Evolutionary conservation across 2,329 filamentous ascomycete species (phyloP), one percentile per base, ranked within the genome.

Genomic region (Botrytis paeoniae): DNA sequence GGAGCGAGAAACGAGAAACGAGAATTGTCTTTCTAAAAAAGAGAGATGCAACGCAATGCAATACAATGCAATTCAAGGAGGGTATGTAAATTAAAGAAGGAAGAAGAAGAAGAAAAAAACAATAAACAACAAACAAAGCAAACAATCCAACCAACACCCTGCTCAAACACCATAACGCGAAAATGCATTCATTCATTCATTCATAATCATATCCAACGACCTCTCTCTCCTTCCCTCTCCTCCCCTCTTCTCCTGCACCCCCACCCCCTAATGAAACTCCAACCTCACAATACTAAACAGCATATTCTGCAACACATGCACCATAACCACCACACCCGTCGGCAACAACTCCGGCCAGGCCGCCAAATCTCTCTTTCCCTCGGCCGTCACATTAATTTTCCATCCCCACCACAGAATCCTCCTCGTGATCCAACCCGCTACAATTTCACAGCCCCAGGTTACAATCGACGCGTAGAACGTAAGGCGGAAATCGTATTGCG

Each of bases 271-370:
- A 71, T 79, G 77, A 73, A 92, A 92, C 75, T 88, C 86, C 78
- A 92, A 82, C 75, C 89, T 85, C 51, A 91, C 87, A 78, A 92
- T 92, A 63, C 88, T 89, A 82, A 92, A 92, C 72, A 92, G 81
- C 90, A 92, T 92, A 80, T 92, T 92, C 82, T 92, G 90, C 81
- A 92, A 79, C 69, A 92, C 90, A 78, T 92, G 90, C 80, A 92
- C 82, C 83, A 89, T 89, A 35, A 91, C 89, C 35, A 88, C 88
- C 32, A 90, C 87, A 71, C 88, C 88, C 4, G 90, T 91, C 29
- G 90, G 90, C 78, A 92, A 81, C 78, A 92, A 81, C 83, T 92
- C 90, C 3, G 90, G 89, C 88, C 89, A 92, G 72, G 89, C 87
- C 10, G 86, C 86, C 76, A 92, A 82, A 81, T 92, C 90, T 74